Conservation (phyloP, 805 yeast species). For the Teunomyces atbi region DNA sequence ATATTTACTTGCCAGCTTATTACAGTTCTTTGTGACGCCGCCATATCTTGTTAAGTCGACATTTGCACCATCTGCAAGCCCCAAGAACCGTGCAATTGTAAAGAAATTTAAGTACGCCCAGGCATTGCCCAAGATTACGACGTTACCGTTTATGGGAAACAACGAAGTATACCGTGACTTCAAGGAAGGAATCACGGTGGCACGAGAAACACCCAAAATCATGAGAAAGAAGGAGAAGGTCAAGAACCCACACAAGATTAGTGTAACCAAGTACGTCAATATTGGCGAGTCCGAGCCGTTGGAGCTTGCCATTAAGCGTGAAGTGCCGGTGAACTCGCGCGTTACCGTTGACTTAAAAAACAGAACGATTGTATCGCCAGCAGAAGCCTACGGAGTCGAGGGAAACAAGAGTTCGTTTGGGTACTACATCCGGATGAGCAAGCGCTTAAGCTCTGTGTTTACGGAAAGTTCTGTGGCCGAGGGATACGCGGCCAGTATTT, state of each 20-base stretch:
- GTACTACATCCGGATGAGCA: slow-evolving; percentile 69
- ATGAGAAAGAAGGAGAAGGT: slow-evolving; percentile 40
- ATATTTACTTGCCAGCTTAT: slow-evolving; percentile 60
- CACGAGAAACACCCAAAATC: slow-evolving; percentile 38
- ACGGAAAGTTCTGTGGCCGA: slow-evolving; percentile 57
- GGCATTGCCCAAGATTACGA: slow-evolving; percentile 67
- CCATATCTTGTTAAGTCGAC: slow-evolving; percentile 68
- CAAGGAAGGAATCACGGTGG: slow-evolving; percentile 64
- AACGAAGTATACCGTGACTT: slow-evolving; percentile 34
- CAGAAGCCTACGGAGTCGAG: slow-evolving; percentile 62
- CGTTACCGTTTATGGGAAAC: slow-evolving; percentile 70
- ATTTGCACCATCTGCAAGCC: slow-evolving; percentile 34
- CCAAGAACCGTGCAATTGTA: slow-evolving; percentile 31
- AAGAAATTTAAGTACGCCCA: slow-evolving; percentile 61
- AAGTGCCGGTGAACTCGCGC: slow-evolving; percentile 73
- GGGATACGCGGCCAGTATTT: slow-evolving; percentile 70
- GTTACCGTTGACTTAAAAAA: slow-evolving; percentile 74
- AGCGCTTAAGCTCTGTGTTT: slow-evolving; percentile 59
- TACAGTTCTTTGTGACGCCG: slow-evolving; percentile 84
- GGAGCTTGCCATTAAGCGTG: slow-evolving; percentile 51
- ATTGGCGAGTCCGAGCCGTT: slow-evolving; percentile 63
- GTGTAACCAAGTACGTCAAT: slow-evolving; percentile 71
- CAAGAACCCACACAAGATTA: slow-evolving; percentile 37
- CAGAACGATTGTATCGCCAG: slow-evolving; percentile 65
- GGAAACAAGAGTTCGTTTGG: slow-evolving; percentile 68